Percentiles rank a stretch among this genome's conserved stretches.
Conservation (phyloP, 2,329 filamentous ascomycete genomes). For the Ampelomyces quisqualis region DNA sequence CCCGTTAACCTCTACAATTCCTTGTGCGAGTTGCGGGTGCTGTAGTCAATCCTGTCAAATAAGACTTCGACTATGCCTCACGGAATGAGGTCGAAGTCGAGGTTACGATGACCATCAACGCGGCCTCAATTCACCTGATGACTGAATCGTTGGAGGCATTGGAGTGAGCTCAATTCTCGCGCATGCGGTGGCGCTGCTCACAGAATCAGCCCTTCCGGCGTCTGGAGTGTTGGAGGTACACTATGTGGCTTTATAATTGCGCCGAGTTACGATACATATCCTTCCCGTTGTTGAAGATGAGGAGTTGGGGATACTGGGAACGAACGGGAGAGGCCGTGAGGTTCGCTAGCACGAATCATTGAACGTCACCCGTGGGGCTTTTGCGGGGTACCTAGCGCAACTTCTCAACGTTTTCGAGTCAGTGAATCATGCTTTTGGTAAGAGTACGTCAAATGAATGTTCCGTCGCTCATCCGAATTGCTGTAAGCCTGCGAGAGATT, state of each 20-base stretch:
- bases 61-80: slow-evolving; percentile 24
- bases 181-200: background rate
- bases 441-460: too few species aligned
- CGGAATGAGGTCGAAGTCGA: slow-evolving; percentile 25
- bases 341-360: slow-evolving; percentile 2
- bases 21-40: too few species aligned
- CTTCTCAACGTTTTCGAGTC: slow-evolving; percentile 3
- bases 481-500: too few species aligned
- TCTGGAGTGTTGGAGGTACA: background rate
- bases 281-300: background rate
- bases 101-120: slow-evolving; percentile 14
- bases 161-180: slow-evolving; percentile 10
- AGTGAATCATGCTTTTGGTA: too few species aligned
- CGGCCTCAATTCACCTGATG: slow-evolving; percentile 21
- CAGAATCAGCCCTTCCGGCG: background rate
- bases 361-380: slow-evolving; percentile 13
- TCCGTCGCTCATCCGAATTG: too few species aligned
- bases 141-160: slow-evolving; percentile 12
- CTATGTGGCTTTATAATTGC: slow-evolving; percentile 8
- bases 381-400: slow-evolving; percentile 14
- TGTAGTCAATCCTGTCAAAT: slow-evolving; percentile 19
- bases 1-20: too few species aligned
- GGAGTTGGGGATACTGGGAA: background rate
- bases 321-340: background rate
- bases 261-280: too few species aligned